A percentile compares a stretch with the other conserved stretches of the same genome.
phyloP scores from a whole-genome alignment of 177 flowering plant genomes.

The Vitis hybrid region DNA sequence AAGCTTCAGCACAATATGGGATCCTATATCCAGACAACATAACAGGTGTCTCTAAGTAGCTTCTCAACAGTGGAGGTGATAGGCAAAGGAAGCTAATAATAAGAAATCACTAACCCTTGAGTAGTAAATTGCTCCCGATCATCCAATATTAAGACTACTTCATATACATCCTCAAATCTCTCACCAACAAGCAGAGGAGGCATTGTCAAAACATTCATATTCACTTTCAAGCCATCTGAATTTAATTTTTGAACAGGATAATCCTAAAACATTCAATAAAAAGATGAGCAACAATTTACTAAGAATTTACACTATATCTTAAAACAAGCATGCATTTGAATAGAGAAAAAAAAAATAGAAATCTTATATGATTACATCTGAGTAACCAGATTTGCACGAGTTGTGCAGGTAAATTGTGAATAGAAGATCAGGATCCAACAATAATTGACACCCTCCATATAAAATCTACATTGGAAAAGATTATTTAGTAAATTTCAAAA shows the following conservation, averaged over 20 bases:
- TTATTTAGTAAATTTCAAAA: no score
- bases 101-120: slow-evolving; percentile 55
- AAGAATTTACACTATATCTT: background rate
- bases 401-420: no score
- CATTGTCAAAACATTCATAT: slow-evolving; percentile 38
- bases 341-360: background rate
- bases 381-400: no score
- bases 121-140: slow-evolving; percentile 79
- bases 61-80: background rate
- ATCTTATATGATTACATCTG: no score
- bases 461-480: no score
- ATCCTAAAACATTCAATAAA: slow-evolving; percentile 24
- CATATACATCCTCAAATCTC: slow-evolving; percentile 77
- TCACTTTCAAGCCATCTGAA: slow-evolving; percentile 21
- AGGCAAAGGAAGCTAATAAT: background rate
- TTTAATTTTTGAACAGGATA: slow-evolving; percentile 21
- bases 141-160: slow-evolving; percentile 83
- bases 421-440: no score
- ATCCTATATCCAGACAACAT: background rate
- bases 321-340: background rate
- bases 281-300: slow-evolving; percentile 2
- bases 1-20: background rate
- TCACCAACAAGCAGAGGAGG: slow-evolving; percentile 81
- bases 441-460: no score
- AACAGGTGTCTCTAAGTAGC: background rate